phyloP scores from a whole-genome alignment of 2,329 filamentous ascomycete species.

The Pestalotiopsis sp. region DNA sequence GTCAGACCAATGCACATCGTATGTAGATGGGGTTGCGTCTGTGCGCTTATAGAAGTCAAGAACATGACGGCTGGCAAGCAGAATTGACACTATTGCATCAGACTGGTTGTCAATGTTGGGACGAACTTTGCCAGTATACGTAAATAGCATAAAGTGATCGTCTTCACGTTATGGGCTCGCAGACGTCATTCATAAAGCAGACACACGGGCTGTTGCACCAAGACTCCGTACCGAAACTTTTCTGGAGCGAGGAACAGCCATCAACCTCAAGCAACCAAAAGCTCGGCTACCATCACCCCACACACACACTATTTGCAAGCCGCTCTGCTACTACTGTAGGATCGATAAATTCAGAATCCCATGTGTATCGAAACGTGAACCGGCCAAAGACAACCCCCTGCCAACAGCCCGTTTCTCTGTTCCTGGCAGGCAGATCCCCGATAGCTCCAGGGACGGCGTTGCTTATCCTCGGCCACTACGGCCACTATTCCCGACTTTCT shows the following conservation, averaged over 20 bases:
- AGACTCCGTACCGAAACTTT: no score
- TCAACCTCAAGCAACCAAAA: neutral
- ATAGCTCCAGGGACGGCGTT: neutral
- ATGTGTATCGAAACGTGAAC: neutral
- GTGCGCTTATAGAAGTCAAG: neutral
- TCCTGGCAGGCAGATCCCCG: neutral
- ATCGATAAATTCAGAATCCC: neutral
- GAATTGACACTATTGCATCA: no score
- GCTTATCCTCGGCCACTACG: neutral
- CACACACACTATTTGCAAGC: neutral
- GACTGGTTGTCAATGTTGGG: no score
- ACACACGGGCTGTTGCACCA: no score
- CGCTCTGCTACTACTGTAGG: neutral
- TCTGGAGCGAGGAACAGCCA: neutral
- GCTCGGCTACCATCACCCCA: neutral
- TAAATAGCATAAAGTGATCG: no score
- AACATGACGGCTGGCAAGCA: neutral
- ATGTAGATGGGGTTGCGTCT: neutral
- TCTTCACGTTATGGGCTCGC: no score
- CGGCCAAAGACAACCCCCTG: neutral
- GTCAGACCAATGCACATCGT: neutral
- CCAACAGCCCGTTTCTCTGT: neutral
- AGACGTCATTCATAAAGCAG: no score
- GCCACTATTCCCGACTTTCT: neutral
- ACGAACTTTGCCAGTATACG: no score